Conservation (phyloP, 2,329 filamentous ascomycete genomes). For the Trichoderma atroviride region DNA sequence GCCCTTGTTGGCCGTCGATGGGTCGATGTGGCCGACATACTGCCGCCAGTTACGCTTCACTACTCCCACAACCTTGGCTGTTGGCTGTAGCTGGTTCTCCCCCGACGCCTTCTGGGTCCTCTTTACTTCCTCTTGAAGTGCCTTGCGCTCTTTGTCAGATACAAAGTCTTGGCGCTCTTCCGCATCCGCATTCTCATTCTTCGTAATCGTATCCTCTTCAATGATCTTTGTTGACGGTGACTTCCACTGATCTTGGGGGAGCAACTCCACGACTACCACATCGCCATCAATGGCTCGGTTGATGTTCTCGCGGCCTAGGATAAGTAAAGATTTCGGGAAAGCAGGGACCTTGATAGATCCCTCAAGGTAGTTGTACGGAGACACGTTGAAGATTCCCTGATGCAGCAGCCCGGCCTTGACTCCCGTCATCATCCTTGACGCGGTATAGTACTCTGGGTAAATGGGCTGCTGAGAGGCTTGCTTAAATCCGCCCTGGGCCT, state of each 20-base stretch:
- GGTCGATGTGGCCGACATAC: slow-evolving; percentile 94
- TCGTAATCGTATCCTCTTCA: slow-evolving; percentile 88
- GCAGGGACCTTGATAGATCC: slow-evolving; percentile 86
- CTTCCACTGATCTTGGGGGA: slow-evolving; percentile 97
- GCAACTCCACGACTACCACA: slow-evolving; percentile 86
- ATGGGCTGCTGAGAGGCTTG: slow-evolving; percentile 70
- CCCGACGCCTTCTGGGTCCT: slow-evolving; percentile 75
- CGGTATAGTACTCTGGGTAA: slow-evolving; percentile 85
- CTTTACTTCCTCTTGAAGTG: slow-evolving; percentile 88
- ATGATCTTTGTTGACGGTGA: slow-evolving; percentile 93
- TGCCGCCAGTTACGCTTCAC: slow-evolving; percentile 97
- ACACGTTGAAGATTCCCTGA: slow-evolving; percentile 94
- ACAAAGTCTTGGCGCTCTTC: slow-evolving; percentile 77
- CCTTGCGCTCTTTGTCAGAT: slow-evolving; percentile 83
- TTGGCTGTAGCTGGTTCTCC: slow-evolving; percentile 83
- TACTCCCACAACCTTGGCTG: slow-evolving; percentile 87
- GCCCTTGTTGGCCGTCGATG: slow-evolving; percentile 73
- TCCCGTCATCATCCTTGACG: slow-evolving; percentile 93
- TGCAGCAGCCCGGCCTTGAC: slow-evolving; percentile 87
- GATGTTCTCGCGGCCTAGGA: slow-evolving; percentile 93
- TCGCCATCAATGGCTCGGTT: slow-evolving; percentile 93
- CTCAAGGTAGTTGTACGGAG: slow-evolving; percentile 96
- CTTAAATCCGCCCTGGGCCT: slow-evolving; percentile 66
- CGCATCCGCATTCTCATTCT: slow-evolving; percentile 88
- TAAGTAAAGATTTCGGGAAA: slow-evolving; percentile 84